Evolutionary conservation across 352 stramenopile species (phyloP).

Genomic region (Phytophthora citricola): DNA sequence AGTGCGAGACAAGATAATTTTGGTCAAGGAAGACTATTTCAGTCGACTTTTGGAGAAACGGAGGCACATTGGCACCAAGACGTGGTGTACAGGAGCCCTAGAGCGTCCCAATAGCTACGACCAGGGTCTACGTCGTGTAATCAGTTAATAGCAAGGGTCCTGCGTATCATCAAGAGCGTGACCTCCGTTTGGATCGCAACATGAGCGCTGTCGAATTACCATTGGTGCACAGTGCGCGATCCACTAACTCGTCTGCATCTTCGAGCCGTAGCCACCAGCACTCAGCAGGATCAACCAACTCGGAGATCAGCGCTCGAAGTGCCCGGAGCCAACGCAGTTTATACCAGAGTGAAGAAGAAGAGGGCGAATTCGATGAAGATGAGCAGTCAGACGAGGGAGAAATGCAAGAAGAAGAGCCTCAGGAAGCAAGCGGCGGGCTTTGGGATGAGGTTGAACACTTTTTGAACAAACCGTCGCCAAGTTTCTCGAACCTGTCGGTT

Average conservation of each 20-base stretch:
- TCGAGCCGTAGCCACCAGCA: slow-evolving; percentile 51
- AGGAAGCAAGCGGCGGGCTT: slow-evolving; percentile 51
- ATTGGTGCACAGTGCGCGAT: slow-evolving; percentile 53
- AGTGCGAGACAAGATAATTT: slow-evolving; percentile 24
- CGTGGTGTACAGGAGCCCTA: too few relatives aligned
- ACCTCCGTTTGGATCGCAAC: slow-evolving; percentile 1
- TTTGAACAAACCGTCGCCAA: slow-evolving; percentile 74
- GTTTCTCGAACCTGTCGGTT: slow-evolving; percentile 42
- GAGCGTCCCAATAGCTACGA: too few relatives aligned
- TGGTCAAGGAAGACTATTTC: slow-evolving; percentile 30
- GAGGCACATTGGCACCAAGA: not conserved
- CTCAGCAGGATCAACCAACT: slow-evolving; percentile 50
- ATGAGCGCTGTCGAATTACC: slow-evolving; percentile 68
- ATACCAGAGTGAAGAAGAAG: slow-evolving; percentile 22
- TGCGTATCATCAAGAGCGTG: not conserved
- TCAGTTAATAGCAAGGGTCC: slow-evolving; percentile 28
- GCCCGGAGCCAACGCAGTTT: slow-evolving; percentile 35
- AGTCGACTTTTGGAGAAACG: slow-evolving; percentile 26
- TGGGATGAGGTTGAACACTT: slow-evolving; percentile 84
- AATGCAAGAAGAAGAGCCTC: slow-evolving; percentile 39
- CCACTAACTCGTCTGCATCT: slow-evolving; percentile 44
- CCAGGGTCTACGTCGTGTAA: slow-evolving; percentile 6
- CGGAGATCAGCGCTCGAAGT: slow-evolving; percentile 45
- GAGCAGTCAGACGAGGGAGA: slow-evolving; percentile 18
- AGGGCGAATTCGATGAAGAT: slow-evolving; percentile 11